These are phyloP conservation scores for Dactylellina sp. DNA, from an alignment of 2,329 filamentous ascomycete genomes.

Conservation along the genomic window DNA sequence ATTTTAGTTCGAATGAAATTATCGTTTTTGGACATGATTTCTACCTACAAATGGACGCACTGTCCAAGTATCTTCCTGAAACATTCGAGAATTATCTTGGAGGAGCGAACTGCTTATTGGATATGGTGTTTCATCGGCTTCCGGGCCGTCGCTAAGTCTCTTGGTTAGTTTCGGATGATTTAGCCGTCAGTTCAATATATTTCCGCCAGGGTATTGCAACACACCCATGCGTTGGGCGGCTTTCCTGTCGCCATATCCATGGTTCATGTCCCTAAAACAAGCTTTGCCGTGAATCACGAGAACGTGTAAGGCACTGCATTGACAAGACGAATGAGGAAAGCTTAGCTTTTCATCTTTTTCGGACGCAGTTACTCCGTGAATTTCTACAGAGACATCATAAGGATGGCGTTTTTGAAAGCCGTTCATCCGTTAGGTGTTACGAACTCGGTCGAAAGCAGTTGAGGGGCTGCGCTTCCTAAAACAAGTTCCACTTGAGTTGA, in stretches of 20 bases:
- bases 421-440: conserved; percentile 22
- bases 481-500: too few species aligned
- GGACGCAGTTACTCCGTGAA: conserved; percentile 39
- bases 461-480: background rate
- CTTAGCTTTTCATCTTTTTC: conserved; percentile 29
- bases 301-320: conserved; percentile 23
- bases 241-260: conserved; percentile 6
- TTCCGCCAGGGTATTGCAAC: conserved; percentile 8
- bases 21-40: too few species aligned
- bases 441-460: background rate
- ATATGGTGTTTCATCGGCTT: conserved; percentile 11
- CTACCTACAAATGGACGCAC: too few species aligned
- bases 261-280: conserved; percentile 43
- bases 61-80: too few species aligned
- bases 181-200: conserved; percentile 26
- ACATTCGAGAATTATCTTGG: background rate
- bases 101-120: background rate
- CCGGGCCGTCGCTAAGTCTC: conserved; percentile 23
- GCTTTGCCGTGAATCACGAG: conserved; percentile 39
- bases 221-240: conserved; percentile 40
- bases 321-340: conserved; percentile 20
- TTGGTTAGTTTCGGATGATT: conserved; percentile 33
- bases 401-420: conserved; percentile 23
- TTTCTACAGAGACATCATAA: background rate
- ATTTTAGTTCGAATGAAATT: too few species aligned